phyloP scores from a whole-genome alignment of 306 rosid species.

The Astragalus membranaceus region DNA sequence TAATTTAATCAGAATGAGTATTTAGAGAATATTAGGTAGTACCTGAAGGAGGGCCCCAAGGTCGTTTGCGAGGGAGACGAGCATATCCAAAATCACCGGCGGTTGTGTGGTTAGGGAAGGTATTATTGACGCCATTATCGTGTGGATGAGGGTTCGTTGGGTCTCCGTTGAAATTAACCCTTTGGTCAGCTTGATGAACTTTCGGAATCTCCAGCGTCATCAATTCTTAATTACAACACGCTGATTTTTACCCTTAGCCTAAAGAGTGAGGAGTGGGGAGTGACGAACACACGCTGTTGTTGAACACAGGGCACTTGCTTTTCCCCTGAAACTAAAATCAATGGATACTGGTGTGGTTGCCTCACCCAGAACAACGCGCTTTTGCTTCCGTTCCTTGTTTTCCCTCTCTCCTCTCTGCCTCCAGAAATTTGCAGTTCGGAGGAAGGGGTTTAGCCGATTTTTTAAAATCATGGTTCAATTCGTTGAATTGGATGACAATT shows the following conservation, averaged over 20 bases:
- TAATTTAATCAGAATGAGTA: not conserved
- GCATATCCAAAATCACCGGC: conserved; percentile 6
- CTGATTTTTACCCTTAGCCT: not conserved
- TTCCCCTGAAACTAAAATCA: not conserved
- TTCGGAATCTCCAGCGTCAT: conserved; percentile 20
- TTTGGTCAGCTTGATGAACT: conserved; percentile 11
- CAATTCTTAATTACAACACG: not conserved
- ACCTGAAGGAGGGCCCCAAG: conserved; percentile 48
- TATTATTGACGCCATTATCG: not conserved
- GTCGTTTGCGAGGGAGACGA: conserved; percentile 18
- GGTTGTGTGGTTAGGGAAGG: not conserved
- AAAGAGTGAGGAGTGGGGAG: not conserved
- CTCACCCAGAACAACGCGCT: not conserved
- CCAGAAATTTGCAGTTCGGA: not conserved
- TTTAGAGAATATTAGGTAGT: not conserved
- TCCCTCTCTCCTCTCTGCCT: not conserved
- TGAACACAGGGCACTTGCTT: not conserved
- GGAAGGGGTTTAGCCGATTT: not conserved
- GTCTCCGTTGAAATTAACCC: conserved; percentile 20
- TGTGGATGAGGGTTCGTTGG: not conserved
- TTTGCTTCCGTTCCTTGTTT: not conserved
- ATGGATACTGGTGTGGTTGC: not conserved
- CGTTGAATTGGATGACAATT: too few species aligned
- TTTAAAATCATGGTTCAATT: too few species aligned
- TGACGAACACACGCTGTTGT: not conserved